Conservation (phyloP, 2,329 filamentous ascomycete genomes). For the Furcasterigmium sp. region DNA sequence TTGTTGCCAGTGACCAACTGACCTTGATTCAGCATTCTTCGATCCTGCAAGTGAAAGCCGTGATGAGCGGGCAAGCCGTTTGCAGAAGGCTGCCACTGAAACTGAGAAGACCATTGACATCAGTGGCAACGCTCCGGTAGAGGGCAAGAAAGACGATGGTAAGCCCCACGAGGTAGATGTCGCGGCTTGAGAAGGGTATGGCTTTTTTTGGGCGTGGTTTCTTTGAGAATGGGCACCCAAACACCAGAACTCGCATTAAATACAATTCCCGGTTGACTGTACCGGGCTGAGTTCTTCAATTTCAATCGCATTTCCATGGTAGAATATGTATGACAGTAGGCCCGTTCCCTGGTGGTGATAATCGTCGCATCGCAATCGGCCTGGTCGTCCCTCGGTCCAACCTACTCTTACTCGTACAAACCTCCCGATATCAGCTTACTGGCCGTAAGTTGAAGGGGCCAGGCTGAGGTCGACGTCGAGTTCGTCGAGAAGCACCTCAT, state of each 20-base stretch:
- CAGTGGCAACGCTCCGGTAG: too few relatives aligned
- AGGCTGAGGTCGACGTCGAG: slow-evolving; percentile 58
- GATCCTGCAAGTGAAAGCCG: slow-evolving; percentile 23
- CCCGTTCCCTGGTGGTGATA: too few relatives aligned
- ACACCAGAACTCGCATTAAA: too few relatives aligned
- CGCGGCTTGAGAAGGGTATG: background rate
- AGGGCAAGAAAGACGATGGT: background rate
- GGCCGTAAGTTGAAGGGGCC: slow-evolving; percentile 13
- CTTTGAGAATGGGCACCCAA: too few relatives aligned
- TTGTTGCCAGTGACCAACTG: background rate
- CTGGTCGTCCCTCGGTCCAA: too few relatives aligned
- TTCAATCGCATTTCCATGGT: too few relatives aligned
- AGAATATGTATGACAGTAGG: too few relatives aligned
- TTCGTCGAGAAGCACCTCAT: slow-evolving; percentile 69
- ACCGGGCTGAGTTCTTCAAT: too few relatives aligned
- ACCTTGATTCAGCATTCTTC: slow-evolving; percentile 20
- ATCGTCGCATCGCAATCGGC: too few relatives aligned
- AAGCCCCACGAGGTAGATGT: background rate
- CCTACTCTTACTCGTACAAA: too few relatives aligned
- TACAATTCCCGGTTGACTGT: too few relatives aligned
- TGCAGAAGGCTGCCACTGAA: slow-evolving; percentile 15
- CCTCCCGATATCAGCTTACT: slow-evolving; percentile 3
- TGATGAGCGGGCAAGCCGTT: slow-evolving; percentile 5
- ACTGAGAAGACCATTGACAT: background rate
- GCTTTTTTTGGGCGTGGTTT: too few relatives aligned